Percentiles rank a stretch among this genome's conserved stretches.
These are phyloP conservation scores for Phytophthora aleatoria DNA, from an alignment of 352 stramenopile genomes.

Conservation along the genomic window DNA sequence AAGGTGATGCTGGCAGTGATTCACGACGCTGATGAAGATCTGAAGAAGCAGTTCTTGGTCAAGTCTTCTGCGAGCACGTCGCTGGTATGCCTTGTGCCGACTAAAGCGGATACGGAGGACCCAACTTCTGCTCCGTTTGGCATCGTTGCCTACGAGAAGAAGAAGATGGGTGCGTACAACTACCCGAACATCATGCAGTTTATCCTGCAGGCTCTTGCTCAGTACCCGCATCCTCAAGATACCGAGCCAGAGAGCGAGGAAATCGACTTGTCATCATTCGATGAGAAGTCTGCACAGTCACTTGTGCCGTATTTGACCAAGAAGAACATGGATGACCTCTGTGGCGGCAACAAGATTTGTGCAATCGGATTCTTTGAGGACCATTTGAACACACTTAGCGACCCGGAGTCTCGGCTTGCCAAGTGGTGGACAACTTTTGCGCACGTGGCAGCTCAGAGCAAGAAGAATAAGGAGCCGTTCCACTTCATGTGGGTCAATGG, in stretches of 20 bases:
- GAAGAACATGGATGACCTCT: constrained; percentile 56
- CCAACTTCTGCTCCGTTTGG: constrained; percentile 54
- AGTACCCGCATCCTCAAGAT: constrained; percentile 65
- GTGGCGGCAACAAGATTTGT: constrained; percentile 69
- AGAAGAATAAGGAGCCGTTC: constrained; percentile 60
- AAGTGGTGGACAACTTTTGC: constrained; percentile 49
- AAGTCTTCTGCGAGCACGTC: constrained; percentile 39
- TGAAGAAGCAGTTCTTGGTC: constrained; percentile 71
- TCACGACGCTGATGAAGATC: constrained; percentile 51
- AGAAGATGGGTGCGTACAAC: constrained; percentile 60
- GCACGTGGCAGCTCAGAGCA: constrained; percentile 52
- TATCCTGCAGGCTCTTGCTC: constrained; percentile 58
- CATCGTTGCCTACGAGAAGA: constrained; percentile 73
- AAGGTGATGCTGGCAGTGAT: constrained; percentile 62
- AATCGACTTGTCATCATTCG: constrained; percentile 33
- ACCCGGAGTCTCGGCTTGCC: constrained; percentile 46
- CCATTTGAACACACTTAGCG: constrained; percentile 49
- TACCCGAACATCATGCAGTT: constrained; percentile 77
- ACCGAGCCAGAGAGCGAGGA: constrained; percentile 23
- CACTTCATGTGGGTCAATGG: constrained; percentile 81
- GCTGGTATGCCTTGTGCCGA: constrained; percentile 55
- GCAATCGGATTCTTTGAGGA: constrained; percentile 79
- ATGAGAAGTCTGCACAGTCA: constrained; percentile 26
- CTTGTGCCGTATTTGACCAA: constrained; percentile 61
- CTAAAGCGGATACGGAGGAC: constrained; percentile 27